phyloP scores from a whole-genome alignment of 192 early-diverging fungal genomes.

The Backusella macrospora region DNA sequence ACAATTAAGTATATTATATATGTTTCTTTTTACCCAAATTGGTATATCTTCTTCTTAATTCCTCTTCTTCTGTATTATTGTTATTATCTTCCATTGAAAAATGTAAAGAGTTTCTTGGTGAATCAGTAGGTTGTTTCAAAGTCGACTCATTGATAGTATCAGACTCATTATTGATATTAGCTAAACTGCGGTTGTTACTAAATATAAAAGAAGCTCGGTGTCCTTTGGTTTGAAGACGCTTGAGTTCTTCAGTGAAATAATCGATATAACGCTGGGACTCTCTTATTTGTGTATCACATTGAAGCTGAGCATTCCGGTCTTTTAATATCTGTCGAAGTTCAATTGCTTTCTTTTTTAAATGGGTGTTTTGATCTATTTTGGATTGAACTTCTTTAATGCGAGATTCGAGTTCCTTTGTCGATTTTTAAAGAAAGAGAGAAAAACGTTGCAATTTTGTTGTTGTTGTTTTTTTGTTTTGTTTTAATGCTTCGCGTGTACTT shows the following conservation, averaged over 20 bases:
- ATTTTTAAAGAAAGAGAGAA: background rate
- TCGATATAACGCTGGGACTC: conserved; percentile 70
- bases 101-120: background rate
- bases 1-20: no score
- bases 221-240: conserved; percentile 47
- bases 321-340: conserved; percentile 59
- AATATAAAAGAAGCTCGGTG: conserved; percentile 9
- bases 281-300: conserved; percentile 75
- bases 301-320: conserved; percentile 66
- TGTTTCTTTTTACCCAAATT: conserved; percentile 10
- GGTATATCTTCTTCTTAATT: conserved; percentile 15
- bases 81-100: background rate
- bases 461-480: background rate
- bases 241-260: conserved; percentile 68
- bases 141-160: background rate
- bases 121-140: background rate
- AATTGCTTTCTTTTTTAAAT: conserved; percentile 49
- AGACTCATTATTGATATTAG: background rate
- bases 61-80: background rate
- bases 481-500: conserved; percentile 2
- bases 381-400: conserved; percentile 40
- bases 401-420: conserved; percentile 17
- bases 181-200: background rate
- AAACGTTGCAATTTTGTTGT: no score
- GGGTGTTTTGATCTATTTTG: conserved; percentile 45